Evolutionary conservation across 2,329 filamentous ascomycete species (phyloP).

Genomic region (Alternaria dauci): DNA sequence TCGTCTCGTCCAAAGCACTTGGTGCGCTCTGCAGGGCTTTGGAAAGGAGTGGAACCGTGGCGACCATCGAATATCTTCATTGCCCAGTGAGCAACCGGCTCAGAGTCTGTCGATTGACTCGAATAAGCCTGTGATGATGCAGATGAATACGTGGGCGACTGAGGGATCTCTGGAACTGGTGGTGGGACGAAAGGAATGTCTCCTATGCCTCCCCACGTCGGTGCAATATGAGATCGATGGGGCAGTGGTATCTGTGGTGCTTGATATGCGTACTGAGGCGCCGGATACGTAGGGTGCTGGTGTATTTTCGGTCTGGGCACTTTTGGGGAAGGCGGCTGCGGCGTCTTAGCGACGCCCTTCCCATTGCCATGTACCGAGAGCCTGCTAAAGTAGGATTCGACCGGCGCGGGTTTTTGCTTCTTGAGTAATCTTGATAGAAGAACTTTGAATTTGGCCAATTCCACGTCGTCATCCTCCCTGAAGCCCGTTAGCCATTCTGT

Average conservation of each 20-base stretch:
- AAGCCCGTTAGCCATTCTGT: conserved; percentile 21
- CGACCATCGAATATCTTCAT: conserved; percentile 55
- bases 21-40: conserved; percentile 41
- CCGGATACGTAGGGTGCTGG: conserved; percentile 39
- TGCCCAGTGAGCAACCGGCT: conserved; percentile 53
- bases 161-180: conserved; percentile 49
- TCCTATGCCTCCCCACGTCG: conserved; percentile 31
- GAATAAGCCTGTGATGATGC: conserved; percentile 53
- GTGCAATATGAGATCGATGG: conserved; percentile 28
- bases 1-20: conserved; percentile 49
- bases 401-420: conserved; percentile 47
- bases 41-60: conserved; percentile 51
- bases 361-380: conserved; percentile 33
- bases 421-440: conserved; percentile 45
- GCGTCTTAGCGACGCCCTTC: conserved; percentile 36
- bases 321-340: conserved; percentile 38
- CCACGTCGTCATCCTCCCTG: conserved; percentile 43
- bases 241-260: conserved; percentile 21
- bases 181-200: conserved; percentile 48
- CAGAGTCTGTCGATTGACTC: conserved; percentile 48
- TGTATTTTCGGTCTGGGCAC: conserved; percentile 39
- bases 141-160: conserved; percentile 55
- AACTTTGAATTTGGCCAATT: conserved; percentile 37
- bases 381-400: conserved; percentile 46
- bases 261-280: conserved; percentile 23